Conservation (phyloP, 106 monocot genomes). For the Dioscorea zingiberensis region DNA sequence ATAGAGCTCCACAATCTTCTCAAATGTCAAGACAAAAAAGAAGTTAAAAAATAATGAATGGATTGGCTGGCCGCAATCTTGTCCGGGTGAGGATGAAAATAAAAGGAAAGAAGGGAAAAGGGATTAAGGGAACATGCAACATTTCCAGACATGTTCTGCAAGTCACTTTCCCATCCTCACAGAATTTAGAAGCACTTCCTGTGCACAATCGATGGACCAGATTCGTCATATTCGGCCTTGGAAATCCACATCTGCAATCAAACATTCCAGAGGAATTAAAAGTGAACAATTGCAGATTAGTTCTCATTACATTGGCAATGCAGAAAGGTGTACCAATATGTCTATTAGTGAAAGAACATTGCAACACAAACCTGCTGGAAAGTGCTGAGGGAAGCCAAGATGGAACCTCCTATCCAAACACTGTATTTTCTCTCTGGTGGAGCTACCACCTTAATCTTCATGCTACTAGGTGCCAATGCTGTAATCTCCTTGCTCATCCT, state of each 20-base stretch:
- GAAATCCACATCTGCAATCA: slow-evolving; percentile 17
- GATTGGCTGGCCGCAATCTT: not conserved
- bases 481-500: slow-evolving; percentile 36
- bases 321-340: too few species aligned
- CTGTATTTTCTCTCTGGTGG: slow-evolving; percentile 26
- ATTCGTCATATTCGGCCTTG: slow-evolving; percentile 23
- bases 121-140: too few species aligned
- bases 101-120: not conserved
- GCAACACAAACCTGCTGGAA: slow-evolving; percentile 19
- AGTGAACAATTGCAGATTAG: too few species aligned
- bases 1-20: not conserved
- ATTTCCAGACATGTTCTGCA: not conserved
- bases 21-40: not conserved
- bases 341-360: not conserved
- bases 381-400: slow-evolving; percentile 24
- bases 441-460: slow-evolving; percentile 31
- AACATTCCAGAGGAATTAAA: not conserved
- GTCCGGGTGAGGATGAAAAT: not conserved
- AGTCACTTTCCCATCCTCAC: not conserved
- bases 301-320: too few species aligned
- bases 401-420: slow-evolving; percentile 28
- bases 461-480: slow-evolving; percentile 24
- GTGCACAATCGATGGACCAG: slow-evolving; percentile 23
- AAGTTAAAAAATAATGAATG: not conserved
- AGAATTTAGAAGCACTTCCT: slow-evolving; percentile 14